Base-by-base conservation (phyloP, 2,329 filamentous ascomycete genomes). In the Septoria linicola region DNA sequence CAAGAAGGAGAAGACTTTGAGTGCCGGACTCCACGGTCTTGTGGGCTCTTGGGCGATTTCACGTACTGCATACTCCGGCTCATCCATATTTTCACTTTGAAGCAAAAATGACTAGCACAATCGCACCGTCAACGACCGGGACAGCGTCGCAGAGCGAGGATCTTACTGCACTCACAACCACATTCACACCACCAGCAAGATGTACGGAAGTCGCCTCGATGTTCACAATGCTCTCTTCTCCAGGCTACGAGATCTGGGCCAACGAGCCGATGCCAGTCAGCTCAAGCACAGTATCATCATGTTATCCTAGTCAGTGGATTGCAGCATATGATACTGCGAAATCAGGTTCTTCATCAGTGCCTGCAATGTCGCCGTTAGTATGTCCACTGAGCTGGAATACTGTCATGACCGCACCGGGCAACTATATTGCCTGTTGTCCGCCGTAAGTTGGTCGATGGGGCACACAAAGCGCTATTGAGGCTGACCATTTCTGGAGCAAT, bases 381-480 rank as follows among this genome's bases (percentile, higher is more conserved):
- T 55, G 53, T 31, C 53, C 53, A 8, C 19, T 41, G 19, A 49
- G 44, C 31, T 55, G 53, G 53, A 34, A 23, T 19, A 55, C 49
- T 11, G 49, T 52, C 14, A 45, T 52, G 48, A 55, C 49, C 8
- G 53, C 49, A 8, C 48, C 53, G 2, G 53, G 53, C 5, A 52
- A 55, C 36, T 57, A 57, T 27, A 40, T 57, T 30, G 54, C 54
- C 23, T 57, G 54, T 20, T 57, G 54, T 44, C 54, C 54, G 8
- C 48, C 54, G 51, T 56, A 30, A 34, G 53, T 55, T 4, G 8
- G 19, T 8, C 19, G 10, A 4, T 19, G 3, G 16, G 34, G n/a
- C 41, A 19, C 30, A 16, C 19, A 17, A 34, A 16, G 5, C 5
- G n/a, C 11, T 34, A 20, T 20, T 20, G 13, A 16, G 19, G 17